phyloP scores from a whole-genome alignment of 352 stramenopile genomes.

The Phytophthora pini region DNA sequence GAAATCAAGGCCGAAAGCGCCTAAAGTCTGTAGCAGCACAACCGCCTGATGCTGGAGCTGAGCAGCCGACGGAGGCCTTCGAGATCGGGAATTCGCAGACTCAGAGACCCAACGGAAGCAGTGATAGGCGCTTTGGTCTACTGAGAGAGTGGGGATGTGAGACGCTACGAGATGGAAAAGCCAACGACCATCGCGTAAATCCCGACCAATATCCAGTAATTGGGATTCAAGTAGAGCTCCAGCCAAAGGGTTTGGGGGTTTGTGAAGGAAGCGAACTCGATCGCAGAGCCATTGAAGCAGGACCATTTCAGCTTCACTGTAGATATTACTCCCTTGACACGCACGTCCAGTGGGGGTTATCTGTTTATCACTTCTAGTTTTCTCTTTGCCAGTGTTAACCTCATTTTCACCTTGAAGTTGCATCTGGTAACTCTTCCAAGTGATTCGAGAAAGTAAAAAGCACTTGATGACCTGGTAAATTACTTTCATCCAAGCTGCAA shows the following conservation, averaged over 20 bases:
- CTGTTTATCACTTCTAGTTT: conserved; percentile 24
- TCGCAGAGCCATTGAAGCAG: conserved; percentile 92
- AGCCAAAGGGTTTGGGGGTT: conserved; percentile 6
- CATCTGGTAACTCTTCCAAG: conserved; percentile 75
- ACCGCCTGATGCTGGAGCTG: conserved; percentile 68
- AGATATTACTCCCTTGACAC: conserved; percentile 90
- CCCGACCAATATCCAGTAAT: conserved; percentile 64
- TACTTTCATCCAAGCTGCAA: conserved; percentile 84
- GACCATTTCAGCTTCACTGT: conserved; percentile 91
- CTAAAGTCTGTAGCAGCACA: conserved; percentile 66
- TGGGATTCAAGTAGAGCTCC: conserved; percentile 24
- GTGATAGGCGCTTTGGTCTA: conserved; percentile 66
- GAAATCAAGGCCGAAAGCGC: conserved; percentile 81
- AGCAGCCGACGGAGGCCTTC: conserved; percentile 22
- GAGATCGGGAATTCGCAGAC: conserved; percentile 27
- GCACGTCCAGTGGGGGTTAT: conserved; percentile 12
- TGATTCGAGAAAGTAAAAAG: conserved; percentile 92
- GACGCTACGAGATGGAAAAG: conserved; percentile 88
- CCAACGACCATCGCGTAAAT: conserved; percentile 76
- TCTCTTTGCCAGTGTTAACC: conserved; percentile 9
- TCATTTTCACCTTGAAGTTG: conserved; percentile 28
- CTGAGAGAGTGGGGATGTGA: conserved; percentile 87
- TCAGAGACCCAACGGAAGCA: conserved; percentile 59
- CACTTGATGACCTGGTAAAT: conserved; percentile 93
- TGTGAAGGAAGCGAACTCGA: conserved; percentile 45